A percentile compares a stretch with the other conserved stretches of the same genome.
Conservation (phyloP, 2,329 filamentous ascomycete species). For the Sporothrix euskadiensis region DNA sequence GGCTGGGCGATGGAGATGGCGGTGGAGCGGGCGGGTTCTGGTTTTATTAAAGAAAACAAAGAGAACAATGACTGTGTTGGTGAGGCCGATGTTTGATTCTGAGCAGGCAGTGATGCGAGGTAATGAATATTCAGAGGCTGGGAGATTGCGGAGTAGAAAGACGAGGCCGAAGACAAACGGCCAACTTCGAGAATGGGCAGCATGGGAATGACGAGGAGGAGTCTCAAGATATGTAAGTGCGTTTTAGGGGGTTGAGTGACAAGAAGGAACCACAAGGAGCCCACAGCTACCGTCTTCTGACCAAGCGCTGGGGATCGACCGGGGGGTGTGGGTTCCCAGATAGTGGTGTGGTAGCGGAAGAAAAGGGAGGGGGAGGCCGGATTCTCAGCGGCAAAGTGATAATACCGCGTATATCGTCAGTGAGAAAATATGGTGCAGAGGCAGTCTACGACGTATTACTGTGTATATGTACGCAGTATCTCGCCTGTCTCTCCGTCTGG, state of each 20-base stretch:
- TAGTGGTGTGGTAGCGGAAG: background rate
- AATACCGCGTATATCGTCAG: constrained; percentile 5
- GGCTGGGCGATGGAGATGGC: constrained; percentile 32
- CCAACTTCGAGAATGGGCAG: constrained; percentile 64
- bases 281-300: constrained; percentile 23
- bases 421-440: background rate
- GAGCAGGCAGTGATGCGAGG: constrained; percentile 45
- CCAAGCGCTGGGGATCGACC: constrained; percentile 26
- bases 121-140: constrained; percentile 77
- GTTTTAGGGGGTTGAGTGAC: constrained; percentile 14
- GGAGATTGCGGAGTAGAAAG: constrained; percentile 78
- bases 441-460: too few relatives aligned
- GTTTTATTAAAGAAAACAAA: background rate
- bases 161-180: constrained; percentile 75
- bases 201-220: constrained; percentile 36
- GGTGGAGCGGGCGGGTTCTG: constrained; percentile 29
- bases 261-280: background rate
- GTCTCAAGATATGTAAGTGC: constrained; percentile 21
- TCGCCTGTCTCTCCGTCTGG: background rate
- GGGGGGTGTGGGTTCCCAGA: constrained; percentile 6
- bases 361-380: background rate
- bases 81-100: background rate
- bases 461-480: too few relatives aligned
- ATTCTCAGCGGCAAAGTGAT: constrained; percentile 24
- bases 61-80: background rate